phyloP scores from a whole-genome alignment of 2,329 filamentous ascomycete genomes.

The Aspergillus fumigatiaffinis region DNA sequence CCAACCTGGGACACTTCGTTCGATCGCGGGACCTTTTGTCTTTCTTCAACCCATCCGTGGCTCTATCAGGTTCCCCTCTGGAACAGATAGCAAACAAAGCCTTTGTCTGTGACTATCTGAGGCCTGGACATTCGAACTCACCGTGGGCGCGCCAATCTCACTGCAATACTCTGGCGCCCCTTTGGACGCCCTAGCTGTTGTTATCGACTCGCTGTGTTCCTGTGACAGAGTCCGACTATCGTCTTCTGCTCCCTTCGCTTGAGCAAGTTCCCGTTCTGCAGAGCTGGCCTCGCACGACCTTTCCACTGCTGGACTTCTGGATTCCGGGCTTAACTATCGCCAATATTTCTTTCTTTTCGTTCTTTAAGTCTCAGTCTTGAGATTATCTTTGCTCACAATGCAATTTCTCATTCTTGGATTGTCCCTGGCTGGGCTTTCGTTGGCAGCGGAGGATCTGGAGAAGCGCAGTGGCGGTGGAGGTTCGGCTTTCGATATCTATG shows the following conservation, averaged over 20 bases:
- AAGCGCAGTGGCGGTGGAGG: constrained; percentile 19
- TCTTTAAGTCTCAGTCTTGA: not conserved
- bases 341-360: not conserved
- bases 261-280: constrained; percentile 3
- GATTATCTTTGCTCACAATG: constrained; percentile 16
- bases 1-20: not conserved
- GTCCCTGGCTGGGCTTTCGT: constrained; percentile 27
- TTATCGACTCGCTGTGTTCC: constrained; percentile 1
- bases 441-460: constrained; percentile 24
- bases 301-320: not conserved
- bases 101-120: constrained; percentile 1
- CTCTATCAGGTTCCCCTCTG: not conserved
- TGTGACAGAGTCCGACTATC: not conserved
- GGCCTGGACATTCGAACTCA: not conserved
- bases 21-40: not conserved
- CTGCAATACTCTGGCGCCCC: not conserved
- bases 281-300: constrained; percentile 31
- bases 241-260: constrained; percentile 2
- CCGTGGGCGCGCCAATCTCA: not conserved
- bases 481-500: constrained; percentile 19
- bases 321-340: not conserved
- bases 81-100: constrained; percentile 1
- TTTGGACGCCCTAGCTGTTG: not conserved
- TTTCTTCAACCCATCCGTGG: not conserved
- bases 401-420: constrained; percentile 17